phyloP scores from a whole-genome alignment of 305 asterid genomes.

The Fraxinus ornus region DNA sequence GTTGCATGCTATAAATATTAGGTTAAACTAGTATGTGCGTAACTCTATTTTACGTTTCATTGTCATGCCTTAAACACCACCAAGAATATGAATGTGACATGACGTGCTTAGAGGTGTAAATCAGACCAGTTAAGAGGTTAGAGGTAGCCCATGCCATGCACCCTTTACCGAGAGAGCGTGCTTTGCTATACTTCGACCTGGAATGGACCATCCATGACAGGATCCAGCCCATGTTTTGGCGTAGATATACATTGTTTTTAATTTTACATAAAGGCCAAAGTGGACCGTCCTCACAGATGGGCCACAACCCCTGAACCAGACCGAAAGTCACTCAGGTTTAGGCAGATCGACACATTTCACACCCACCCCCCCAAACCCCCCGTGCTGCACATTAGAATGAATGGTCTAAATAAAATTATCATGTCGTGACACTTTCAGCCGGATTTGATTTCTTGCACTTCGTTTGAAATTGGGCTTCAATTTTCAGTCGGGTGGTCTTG shows the following conservation, averaged over 20 bases:
- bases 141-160: too few relatives aligned
- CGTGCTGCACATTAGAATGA: not conserved
- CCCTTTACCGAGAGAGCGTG: too few relatives aligned
- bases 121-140: too few relatives aligned
- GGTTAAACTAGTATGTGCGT: not conserved
- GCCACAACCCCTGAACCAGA: too few relatives aligned
- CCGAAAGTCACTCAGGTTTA: too few relatives aligned
- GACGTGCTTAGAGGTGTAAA: too few relatives aligned
- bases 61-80: not conserved
- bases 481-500: constrained; percentile 76
- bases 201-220: not conserved
- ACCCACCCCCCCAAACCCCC: too few relatives aligned
- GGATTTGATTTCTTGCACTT: not conserved
- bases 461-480: not conserved
- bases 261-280: too few relatives aligned
- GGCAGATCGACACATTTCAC: not conserved
- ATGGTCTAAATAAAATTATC: too few relatives aligned
- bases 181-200: too few relatives aligned
- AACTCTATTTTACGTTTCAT: not conserved
- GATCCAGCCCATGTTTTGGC: not conserved
- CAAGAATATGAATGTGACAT: too few relatives aligned
- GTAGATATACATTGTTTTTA: not conserved
- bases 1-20: not conserved
- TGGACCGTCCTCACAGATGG: too few relatives aligned
- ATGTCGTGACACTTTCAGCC: not conserved